Base-by-base conservation (phyloP, 2,329 filamentous ascomycete genomes). In the Penicillium psychrosexuale region DNA sequence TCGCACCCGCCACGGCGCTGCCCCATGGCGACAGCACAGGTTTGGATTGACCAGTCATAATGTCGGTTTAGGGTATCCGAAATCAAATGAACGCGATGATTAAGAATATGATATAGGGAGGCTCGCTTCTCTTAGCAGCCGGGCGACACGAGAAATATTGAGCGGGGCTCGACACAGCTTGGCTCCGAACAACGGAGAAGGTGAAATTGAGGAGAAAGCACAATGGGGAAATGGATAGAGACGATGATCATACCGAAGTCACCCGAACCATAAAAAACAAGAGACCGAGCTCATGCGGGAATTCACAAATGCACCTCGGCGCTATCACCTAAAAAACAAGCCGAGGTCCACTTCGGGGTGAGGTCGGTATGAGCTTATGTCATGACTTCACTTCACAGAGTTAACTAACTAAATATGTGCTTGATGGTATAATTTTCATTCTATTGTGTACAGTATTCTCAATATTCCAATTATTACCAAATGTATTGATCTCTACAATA, bases 11-110 rank as follows among this genome's bases (percentile, higher is more conserved):
- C 62, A 96, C 85, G 51, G 94, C 94, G 70, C 88, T 87, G 51
- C 92, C 93, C 93, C 93, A 97, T 51, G 94, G 90, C 39, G 94
- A 91, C 56, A 97, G 84, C 50, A 80, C 80, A 60, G 85, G 81
- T 74, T 91, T 93, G 37, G 82, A 83, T 69, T 80, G 79, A 55
- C 75, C 78, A 53, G 79, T 72, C 82, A 84, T 84, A 53, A 28
- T 63, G 47, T 48, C 50, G 17, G 30, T 47, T 15, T 36, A 57
- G 24, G 33, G 22, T 19, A 44, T 52, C 24, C 34, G 38, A 52
- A 52, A 36, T 48, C 38, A 47, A 38, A 40, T 24, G 52, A 47
- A 15, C 38, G 47, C 50, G 47, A 48, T 44, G 24, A 57, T 31
- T 31, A 30, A 40, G 30, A 34, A 34, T 40, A 36, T 36, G 30